Conservation (phyloP, 257 asterid genomes). For the Leptodermis oblonga region DNA sequence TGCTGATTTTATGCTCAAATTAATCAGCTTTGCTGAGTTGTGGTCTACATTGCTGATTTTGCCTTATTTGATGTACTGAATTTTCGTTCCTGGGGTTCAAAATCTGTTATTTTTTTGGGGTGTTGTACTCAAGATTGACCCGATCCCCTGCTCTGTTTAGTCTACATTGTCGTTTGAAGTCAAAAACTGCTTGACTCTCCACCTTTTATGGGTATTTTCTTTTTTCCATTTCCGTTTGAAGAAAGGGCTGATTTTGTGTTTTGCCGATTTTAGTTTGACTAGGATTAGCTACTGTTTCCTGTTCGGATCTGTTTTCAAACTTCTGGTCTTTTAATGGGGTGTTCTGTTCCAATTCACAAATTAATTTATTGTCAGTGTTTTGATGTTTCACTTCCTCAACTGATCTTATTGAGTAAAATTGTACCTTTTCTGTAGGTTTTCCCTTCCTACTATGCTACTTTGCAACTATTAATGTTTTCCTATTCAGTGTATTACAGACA, state of each 20-base stretch:
- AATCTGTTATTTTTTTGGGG: slow-evolving; percentile 2
- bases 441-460: neutral
- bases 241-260: slow-evolving; percentile 17
- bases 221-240: slow-evolving; percentile 10
- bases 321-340: neutral
- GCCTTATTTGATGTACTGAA: neutral
- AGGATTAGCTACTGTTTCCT: slow-evolving; percentile 17
- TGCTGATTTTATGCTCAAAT: slow-evolving; percentile 16
- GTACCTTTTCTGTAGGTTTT: neutral
- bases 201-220: slow-evolving; percentile 30
- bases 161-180: slow-evolving; percentile 32
- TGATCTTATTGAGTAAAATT: slow-evolving; percentile 1
- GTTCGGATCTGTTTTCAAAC: slow-evolving; percentile 38
- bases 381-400: neutral
- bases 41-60: slow-evolving; percentile 7
- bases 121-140: slow-evolving; percentile 28
- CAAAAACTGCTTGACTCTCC: slow-evolving; percentile 12
- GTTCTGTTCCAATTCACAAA: slow-evolving; percentile 4
- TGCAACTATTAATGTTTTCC: neutral
- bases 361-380: neutral
- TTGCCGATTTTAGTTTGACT: slow-evolving; percentile 4
- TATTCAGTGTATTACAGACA: neutral
- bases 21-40: slow-evolving; percentile 7
- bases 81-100: slow-evolving; percentile 6
- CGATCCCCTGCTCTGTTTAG: slow-evolving; percentile 28